Percentiles rank a stretch among this genome's conserved stretches.
Evolutionary conservation across 768 basidiomycete genomes (phyloP).

Genomic region (Lactarius deliciosus): DNA sequence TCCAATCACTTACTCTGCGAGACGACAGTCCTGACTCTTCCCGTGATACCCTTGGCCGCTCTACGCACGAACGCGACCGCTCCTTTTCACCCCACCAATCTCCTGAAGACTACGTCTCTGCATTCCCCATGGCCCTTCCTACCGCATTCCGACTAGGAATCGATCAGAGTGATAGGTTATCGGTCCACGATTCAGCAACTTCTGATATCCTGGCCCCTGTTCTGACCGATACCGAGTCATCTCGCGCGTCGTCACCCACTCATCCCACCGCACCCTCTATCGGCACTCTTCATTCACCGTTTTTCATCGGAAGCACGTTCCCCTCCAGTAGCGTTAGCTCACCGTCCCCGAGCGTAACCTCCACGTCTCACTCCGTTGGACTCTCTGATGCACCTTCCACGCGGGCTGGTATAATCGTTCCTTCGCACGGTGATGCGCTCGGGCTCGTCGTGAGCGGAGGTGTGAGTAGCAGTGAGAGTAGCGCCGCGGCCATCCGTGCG

Average conservation of each 20-base stretch:
- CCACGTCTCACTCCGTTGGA: conserved; percentile 14
- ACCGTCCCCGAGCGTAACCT: conserved; percentile 18
- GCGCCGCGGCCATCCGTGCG: conserved; percentile 49
- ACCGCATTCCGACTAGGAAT: conserved; percentile 35
- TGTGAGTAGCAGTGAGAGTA: conserved; percentile 30
- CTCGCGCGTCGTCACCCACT: conserved; percentile 29
- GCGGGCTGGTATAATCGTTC: conserved; percentile 12
- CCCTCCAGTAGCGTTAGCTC: conserved; percentile 14
- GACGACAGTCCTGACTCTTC: neutral
- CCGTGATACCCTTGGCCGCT: conserved; percentile 22
- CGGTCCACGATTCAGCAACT: conserved; percentile 29
- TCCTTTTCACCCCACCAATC: conserved; percentile 36
- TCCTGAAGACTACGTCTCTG: conserved; percentile 48
- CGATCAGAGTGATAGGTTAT: conserved; percentile 33
- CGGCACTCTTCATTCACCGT: conserved; percentile 18
- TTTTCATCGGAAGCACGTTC: conserved; percentile 21
- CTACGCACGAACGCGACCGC: conserved; percentile 19
- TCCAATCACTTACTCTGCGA: conserved; percentile 40
- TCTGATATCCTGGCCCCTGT: conserved; percentile 14
- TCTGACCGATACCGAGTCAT: conserved; percentile 30
- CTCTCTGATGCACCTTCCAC: conserved; percentile 23
- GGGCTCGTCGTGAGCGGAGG: conserved; percentile 22
- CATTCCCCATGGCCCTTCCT: conserved; percentile 59
- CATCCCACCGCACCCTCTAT: conserved; percentile 25
- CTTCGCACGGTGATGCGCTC: conserved; percentile 23